phyloP scores from a whole-genome alignment of 164 flowering plant genomes.

The Macadamia tetraphylla region DNA sequence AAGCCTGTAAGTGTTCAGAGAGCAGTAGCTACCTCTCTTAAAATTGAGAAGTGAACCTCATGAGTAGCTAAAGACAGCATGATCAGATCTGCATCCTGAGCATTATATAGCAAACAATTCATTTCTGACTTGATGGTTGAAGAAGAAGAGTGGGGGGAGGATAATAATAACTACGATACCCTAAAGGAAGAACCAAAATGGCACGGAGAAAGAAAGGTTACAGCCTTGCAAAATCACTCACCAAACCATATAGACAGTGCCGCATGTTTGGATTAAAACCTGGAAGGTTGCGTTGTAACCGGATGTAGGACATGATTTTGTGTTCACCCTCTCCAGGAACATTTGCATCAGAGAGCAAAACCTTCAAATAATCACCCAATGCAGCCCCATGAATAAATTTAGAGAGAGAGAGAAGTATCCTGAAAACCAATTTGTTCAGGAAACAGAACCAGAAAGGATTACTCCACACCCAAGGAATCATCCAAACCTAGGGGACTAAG shows the following conservation, averaged over 20 bases:
- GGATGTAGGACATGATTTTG: slow-evolving; percentile 53
- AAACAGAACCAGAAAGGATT: background rate
- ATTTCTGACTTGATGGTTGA: background rate
- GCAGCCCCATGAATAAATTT: slow-evolving; percentile 2
- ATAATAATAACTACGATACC: too few species aligned
- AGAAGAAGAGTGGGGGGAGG: background rate
- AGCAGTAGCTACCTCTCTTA: slow-evolving; percentile 46
- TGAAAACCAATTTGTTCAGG: background rate
- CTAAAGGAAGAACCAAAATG: too few species aligned
- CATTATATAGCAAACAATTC: background rate
- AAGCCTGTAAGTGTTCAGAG: background rate
- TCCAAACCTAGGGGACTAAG: background rate
- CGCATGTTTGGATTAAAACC: slow-evolving; percentile 69
- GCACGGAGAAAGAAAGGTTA: background rate
- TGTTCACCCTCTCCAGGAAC: slow-evolving; percentile 86
- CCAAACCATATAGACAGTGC: slow-evolving; percentile 72
- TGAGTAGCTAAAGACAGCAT: slow-evolving; percentile 76
- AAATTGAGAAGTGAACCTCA: slow-evolving; percentile 73
- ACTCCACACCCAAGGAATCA: background rate
- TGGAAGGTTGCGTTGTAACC: slow-evolving; percentile 58
- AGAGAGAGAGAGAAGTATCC: slow-evolving; percentile 1
- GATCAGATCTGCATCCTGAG: slow-evolving; percentile 71
- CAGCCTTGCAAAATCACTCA: slow-evolving; percentile 12
- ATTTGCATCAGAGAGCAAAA: slow-evolving; percentile 64
- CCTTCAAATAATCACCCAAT: slow-evolving; percentile 2